These are phyloP conservation scores for Polyporus tsugae DNA, from an alignment of 1,284 basidiomycete genomes.

Conservation along the genomic window DNA sequence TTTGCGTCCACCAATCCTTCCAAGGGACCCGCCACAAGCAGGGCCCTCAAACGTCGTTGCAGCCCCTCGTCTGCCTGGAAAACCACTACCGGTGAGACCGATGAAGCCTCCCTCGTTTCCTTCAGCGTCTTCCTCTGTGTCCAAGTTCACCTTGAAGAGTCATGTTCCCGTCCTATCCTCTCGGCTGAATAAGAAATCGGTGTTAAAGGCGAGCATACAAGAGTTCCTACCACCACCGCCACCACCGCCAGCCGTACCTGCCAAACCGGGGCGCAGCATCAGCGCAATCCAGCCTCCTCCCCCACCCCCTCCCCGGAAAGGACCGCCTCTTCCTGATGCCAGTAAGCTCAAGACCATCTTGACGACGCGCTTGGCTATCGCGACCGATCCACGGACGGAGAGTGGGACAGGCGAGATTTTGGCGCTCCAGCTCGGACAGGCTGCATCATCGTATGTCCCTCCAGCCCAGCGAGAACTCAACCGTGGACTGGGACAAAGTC, in stretches of 20 bases:
- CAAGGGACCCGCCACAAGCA: not conserved
- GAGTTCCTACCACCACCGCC: constrained; percentile 22
- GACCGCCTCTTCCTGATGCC: constrained; percentile 17
- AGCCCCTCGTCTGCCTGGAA: not conserved
- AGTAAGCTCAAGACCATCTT: constrained; percentile 50
- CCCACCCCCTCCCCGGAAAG: constrained; percentile 11
- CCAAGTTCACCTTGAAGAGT: constrained; percentile 17
- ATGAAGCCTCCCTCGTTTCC: constrained; percentile 13
- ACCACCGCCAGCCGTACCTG: constrained; percentile 1
- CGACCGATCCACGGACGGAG: constrained; percentile 52
- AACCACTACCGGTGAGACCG: not conserved
- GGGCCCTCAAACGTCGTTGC: constrained; percentile 11
- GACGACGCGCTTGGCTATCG: constrained; percentile 50
- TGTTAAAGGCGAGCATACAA: constrained; percentile 19
- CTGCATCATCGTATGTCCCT: constrained; percentile 42
- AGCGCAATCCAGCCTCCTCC: constrained; percentile 24
- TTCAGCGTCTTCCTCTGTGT: not conserved
- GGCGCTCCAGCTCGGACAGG: constrained; percentile 50
- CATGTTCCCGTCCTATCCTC: not conserved
- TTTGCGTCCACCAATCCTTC: not conserved
- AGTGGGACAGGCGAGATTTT: constrained; percentile 50
- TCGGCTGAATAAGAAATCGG: constrained; percentile 12
- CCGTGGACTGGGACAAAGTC: constrained; percentile 53
- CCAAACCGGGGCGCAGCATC: constrained; percentile 16
- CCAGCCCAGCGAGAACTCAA: constrained; percentile 46